Evolutionary conservation across 176 grass and related monocot species (phyloP).

Genomic region (Chrysopogon serrulatus): DNA sequence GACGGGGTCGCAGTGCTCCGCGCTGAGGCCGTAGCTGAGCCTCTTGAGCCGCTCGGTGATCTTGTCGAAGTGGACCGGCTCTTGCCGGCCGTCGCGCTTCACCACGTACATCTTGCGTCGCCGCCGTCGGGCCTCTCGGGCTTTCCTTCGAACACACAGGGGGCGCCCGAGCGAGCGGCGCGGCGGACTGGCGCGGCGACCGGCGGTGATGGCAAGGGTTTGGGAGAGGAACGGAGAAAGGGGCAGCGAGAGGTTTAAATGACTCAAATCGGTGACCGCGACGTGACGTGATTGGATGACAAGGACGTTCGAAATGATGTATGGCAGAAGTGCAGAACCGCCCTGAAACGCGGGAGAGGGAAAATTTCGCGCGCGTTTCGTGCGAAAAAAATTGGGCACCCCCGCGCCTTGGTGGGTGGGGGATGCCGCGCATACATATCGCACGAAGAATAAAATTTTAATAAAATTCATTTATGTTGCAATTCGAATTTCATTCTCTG

Average conservation of each 20-base stretch:
- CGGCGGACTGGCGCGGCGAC: neutral
- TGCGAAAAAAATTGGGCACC: neutral
- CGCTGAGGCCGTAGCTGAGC: constrained; percentile 53
- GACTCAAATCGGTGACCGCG: neutral
- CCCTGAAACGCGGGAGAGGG: neutral
- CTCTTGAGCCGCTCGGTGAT: constrained; percentile 61
- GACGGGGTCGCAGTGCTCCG: constrained; percentile 70
- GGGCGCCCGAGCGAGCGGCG: neutral
- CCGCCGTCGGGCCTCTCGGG: neutral
- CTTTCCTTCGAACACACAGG: constrained; percentile 37
- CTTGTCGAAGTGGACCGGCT: constrained; percentile 68
- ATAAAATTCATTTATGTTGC: no score
- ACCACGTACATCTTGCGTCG: constrained; percentile 49
- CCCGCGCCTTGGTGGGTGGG: no score
- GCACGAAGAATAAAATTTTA: no score
- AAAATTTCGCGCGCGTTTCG: constrained; percentile 12
- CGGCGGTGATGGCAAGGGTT: neutral
- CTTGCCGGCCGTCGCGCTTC: constrained; percentile 58
- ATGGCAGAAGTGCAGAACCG: neutral
- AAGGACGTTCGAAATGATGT: neutral
- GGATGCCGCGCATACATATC: no score
- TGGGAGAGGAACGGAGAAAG: neutral
- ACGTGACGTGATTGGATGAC: neutral
- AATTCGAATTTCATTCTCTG: no score
- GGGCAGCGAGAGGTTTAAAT: neutral